Percentiles rank a stretch among this genome's conserved stretches.
These are phyloP conservation scores for Cryptococcus neoformans DNA, from an alignment of 1,284 basidiomycete genomes.

Conservation along the genomic window DNA sequence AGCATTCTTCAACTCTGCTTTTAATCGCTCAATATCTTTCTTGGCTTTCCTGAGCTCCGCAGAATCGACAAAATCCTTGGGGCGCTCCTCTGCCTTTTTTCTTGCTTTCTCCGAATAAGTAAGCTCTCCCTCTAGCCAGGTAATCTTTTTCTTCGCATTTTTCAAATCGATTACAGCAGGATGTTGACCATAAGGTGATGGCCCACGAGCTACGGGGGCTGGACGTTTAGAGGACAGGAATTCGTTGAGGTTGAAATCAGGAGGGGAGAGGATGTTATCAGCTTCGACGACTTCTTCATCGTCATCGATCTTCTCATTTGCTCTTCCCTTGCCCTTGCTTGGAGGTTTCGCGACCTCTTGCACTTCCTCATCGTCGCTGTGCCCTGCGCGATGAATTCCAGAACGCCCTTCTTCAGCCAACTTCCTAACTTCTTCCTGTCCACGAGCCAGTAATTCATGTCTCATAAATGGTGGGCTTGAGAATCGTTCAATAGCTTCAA, in stretches of 20 bases:
- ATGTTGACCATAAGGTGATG: too few relatives aligned
- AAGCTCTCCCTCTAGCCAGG: too few relatives aligned
- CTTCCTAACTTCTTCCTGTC: background rate
- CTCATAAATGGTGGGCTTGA: conserved; percentile 10
- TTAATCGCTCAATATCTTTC: background rate
- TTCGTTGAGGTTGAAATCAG: too few relatives aligned
- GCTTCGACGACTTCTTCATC: background rate
- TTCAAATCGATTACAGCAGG: background rate
- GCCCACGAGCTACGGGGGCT: too few relatives aligned
- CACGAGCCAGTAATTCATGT: background rate
- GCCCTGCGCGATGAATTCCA: too few relatives aligned
- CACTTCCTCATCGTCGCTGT: background rate
- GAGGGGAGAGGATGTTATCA: too few relatives aligned
- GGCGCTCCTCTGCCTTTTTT: too few relatives aligned
- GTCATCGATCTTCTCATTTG: background rate
- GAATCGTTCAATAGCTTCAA: conserved; percentile 18
- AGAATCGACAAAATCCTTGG: too few relatives aligned
- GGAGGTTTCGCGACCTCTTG: background rate
- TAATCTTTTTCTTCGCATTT: background rate
- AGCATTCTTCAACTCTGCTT: background rate
- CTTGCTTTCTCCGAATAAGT: too few relatives aligned
- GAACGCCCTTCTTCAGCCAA: background rate
- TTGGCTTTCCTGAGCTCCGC: background rate
- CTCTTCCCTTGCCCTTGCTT: background rate
- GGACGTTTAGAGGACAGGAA: too few relatives aligned